Evolutionary conservation across 2,329 filamentous ascomycete genomes (phyloP).

Genomic region (Periconia sp.): DNA sequence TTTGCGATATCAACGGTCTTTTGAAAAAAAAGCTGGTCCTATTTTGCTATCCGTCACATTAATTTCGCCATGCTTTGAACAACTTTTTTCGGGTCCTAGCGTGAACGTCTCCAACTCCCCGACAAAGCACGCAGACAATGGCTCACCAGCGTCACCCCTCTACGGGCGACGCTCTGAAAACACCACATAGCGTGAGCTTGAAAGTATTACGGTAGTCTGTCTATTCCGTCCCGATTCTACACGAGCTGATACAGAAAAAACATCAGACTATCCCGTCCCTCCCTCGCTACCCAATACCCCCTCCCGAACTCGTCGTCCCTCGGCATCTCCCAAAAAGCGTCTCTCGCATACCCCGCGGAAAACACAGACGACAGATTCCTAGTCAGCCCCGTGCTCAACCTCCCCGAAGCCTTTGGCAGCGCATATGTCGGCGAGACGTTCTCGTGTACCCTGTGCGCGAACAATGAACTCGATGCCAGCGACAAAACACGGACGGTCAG

Average conservation of each 20-base stretch:
- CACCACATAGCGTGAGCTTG: constrained; percentile 80
- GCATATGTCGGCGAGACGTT: constrained; percentile 97
- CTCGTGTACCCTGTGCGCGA: constrained; percentile 92
- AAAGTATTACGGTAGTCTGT: constrained; percentile 80
- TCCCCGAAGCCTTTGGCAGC: constrained; percentile 89
- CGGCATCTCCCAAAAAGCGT: constrained; percentile 63
- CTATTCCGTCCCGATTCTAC: background rate
- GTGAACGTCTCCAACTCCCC: constrained; percentile 7
- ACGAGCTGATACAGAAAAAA: background rate
- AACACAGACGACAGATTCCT: constrained; percentile 60
- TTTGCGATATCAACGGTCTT: too few relatives aligned
- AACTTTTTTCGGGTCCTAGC: too few relatives aligned
- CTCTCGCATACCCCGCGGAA: constrained; percentile 70
- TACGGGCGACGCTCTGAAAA: constrained; percentile 45
- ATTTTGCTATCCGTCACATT: too few relatives aligned
- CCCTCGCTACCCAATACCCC: constrained; percentile 73
- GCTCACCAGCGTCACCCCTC: constrained; percentile 48
- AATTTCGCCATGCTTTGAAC: background rate
- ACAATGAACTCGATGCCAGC: constrained; percentile 71
- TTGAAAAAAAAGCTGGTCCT: too few relatives aligned
- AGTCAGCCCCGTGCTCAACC: constrained; percentile 70
- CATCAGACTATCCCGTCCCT: constrained; percentile 78
- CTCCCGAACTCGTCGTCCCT: constrained; percentile 61
- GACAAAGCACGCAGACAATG: constrained; percentile 31
- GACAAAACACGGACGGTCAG: constrained; percentile 62